Base-by-base conservation (phyloP, 2,329 filamentous ascomycete species). In the Alternaria viburni region DNA sequence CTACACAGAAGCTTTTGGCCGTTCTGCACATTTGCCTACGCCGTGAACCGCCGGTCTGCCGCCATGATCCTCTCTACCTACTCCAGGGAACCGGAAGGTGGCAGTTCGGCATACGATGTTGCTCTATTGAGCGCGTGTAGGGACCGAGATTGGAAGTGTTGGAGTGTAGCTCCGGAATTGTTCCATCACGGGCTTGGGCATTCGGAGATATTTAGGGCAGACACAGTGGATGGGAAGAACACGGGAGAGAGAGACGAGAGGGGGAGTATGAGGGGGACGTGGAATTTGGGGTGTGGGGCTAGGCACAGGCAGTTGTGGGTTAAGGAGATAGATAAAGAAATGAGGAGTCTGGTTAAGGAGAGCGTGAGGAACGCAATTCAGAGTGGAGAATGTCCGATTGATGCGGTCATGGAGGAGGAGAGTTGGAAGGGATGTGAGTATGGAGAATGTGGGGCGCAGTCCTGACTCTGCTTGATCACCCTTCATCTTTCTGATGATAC, bases 21-120 rank as follows among this genome's bases (percentile, higher is more conserved):
- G 0, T 77, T 81, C 41, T 81, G 80, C 69, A 82, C 80, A 1
- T 82, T 81, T 64, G 80, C 74, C 41, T 82, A 80, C 69, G 80
- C 72, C 13, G 70, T 82, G 5, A 80, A 74, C 0, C 71, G 78
- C 5, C 46, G 61, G 9, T 77, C 77, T 1, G 80, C 81, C 0
- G 36, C 56, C 6, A 69, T 69, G 4, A 71, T 82, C 10, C 62
- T 80, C 1, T 52, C 58, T 17, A 62, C 72, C 1, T 72, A 77
- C 25, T 43, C 55, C 13, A 57, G 12, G 13, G 68, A 72, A 45
- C 65, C 72, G 64, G 8, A 59, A 25, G 55, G 63, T 54, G 63
- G 77, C 68, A 67, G 63, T 54, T 30, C 66, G 67, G 65, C 74
- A 64, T 82, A 74, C 57, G 81, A 83, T 62, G 80, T 82, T 9